phyloP scores from a whole-genome alignment of 1,284 basidiomycete genomes.

The Singerocomus rubriflavus region DNA sequence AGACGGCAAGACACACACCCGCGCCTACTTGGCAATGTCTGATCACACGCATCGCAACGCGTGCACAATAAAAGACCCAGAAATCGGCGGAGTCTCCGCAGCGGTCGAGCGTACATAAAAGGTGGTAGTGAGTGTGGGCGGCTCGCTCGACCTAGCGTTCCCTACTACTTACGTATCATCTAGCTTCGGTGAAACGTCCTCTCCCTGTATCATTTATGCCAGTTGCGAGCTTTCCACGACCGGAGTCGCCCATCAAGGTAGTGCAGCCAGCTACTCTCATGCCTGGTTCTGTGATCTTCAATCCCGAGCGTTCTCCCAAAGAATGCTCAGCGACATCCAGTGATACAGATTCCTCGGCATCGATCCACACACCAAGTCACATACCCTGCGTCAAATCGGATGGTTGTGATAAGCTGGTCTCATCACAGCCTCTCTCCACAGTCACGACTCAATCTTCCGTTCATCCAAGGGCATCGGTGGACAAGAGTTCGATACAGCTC shows the following conservation, averaged over 20 bases:
- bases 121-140: neutral
- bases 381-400: neutral
- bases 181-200: neutral
- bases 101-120: slow-evolving; percentile 15
- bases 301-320: neutral
- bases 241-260: neutral
- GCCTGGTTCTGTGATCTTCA: neutral
- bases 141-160: neutral
- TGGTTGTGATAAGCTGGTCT: neutral
- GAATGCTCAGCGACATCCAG: neutral
- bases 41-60: slow-evolving; percentile 1
- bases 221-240: slow-evolving; percentile 3
- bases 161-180: neutral
- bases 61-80: slow-evolving; percentile 11
- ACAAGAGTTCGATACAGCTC: slow-evolving; percentile 33
- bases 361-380: neutral
- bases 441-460: slow-evolving; percentile 5
- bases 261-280: neutral
- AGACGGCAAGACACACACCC: slow-evolving; percentile 8
- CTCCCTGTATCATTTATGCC: slow-evolving; percentile 1
- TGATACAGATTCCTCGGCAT: slow-evolving; percentile 3
- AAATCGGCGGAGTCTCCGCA: neutral
- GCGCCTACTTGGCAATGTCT: slow-evolving; percentile 7
- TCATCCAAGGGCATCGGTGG: neutral
- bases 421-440: slow-evolving; percentile 9